Conservation (phyloP, 73 alveolate genomes). For the Symbiodinium pilosum region DNA sequence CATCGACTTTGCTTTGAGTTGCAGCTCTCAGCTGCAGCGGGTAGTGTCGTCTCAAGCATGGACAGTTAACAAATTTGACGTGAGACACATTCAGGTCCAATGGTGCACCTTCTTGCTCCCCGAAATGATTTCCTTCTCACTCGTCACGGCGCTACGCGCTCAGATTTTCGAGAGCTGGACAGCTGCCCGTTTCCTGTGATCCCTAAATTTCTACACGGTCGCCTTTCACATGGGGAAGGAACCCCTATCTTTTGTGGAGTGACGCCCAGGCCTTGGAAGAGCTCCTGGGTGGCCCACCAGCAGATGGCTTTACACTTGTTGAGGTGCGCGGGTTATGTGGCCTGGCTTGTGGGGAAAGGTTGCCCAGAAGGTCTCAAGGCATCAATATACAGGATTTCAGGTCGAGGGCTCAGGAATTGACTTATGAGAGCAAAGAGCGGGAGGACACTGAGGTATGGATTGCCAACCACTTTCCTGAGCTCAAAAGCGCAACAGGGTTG, state of each 20-base stretch:
- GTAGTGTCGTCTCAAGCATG: neutral
- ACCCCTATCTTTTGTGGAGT: neutral
- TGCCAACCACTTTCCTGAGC: neutral
- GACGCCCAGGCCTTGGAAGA: constrained; percentile 52
- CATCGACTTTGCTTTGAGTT: constrained; percentile 42
- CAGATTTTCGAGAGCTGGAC: no score
- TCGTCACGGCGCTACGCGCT: constrained; percentile 47
- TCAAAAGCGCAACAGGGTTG: no score
- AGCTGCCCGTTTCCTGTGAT: no score
- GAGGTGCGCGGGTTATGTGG: neutral
- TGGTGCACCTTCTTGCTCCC: constrained; percentile 39
- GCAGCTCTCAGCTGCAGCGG: neutral
- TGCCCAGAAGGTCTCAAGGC: neutral
- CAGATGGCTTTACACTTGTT: constrained; percentile 60
- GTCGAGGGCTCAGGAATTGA: neutral
- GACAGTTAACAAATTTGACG: no score
- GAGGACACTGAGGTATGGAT: neutral
- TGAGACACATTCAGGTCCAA: constrained; percentile 27
- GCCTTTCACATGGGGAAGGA: neutral
- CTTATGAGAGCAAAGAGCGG: no score
- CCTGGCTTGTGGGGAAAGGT: no score
- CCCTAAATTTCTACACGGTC: neutral
- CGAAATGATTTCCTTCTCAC: constrained; percentile 77
- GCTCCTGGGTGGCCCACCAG: constrained; percentile 93
- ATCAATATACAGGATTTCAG: neutral